Evolutionary conservation across 192 early-diverging fungal species (phyloP).

Genomic region (Gigaspora rosea): DNA sequence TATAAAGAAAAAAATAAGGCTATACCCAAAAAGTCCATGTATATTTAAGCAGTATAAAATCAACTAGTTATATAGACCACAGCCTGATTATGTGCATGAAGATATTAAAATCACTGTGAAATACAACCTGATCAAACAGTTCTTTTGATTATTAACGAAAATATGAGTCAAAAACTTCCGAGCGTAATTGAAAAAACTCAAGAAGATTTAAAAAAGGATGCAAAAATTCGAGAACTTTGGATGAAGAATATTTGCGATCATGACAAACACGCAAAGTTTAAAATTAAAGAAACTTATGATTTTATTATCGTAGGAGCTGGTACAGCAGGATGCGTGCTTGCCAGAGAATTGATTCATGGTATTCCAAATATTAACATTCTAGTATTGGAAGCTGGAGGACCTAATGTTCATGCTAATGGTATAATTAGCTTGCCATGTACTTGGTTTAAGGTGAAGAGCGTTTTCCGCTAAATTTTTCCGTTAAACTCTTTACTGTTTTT

Average conservation of each 20-base stretch:
- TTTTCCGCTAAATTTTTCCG: not conserved
- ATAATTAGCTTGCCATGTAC: not conserved
- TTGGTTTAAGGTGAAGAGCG: not conserved
- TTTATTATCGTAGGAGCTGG: slow-evolving; percentile 14
- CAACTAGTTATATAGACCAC: too few species aligned
- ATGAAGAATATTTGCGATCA: not conserved
- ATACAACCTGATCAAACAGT: too few species aligned
- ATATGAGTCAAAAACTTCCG: too few species aligned
- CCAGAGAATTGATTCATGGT: not conserved
- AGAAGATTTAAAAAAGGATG: not conserved
- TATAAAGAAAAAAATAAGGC: too few species aligned
- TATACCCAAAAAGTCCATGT: too few species aligned
- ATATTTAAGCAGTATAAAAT: too few species aligned
- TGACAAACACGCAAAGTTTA: not conserved
- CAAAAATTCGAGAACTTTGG: not conserved
- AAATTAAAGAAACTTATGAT: not conserved
- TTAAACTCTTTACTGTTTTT: not conserved
- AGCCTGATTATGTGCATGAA: too few species aligned
- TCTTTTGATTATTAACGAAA: too few species aligned
- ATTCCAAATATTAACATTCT: not conserved
- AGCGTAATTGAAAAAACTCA: too few species aligned
- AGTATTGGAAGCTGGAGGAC: slow-evolving; percentile 6
- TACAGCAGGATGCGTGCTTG: not conserved
- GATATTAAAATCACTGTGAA: too few species aligned
- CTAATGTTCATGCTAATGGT: not conserved